These are phyloP conservation scores for Exophiala mesophila DNA, from an alignment of 2,329 filamentous ascomycete species.

Conservation along the genomic window DNA sequence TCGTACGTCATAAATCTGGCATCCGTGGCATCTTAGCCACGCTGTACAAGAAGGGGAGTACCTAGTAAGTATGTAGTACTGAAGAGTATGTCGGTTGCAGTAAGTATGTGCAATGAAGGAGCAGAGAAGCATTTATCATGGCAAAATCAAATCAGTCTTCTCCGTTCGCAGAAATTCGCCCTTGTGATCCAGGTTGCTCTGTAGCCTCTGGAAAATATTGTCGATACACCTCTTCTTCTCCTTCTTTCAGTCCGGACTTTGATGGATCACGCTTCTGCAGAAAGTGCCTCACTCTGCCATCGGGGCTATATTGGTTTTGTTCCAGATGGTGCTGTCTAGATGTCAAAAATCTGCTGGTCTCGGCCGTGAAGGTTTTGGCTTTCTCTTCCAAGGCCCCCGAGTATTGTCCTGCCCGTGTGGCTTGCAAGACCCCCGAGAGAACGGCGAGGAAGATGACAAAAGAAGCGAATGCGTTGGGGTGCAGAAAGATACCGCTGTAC, in stretches of 20 bases:
- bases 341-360: conserved; percentile 51
- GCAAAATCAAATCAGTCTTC: too few relatives aligned
- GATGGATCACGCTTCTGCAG: conserved; percentile 64
- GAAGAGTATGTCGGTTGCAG: too few relatives aligned
- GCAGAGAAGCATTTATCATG: too few relatives aligned
- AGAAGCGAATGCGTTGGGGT: conserved; percentile 71
- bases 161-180: too few relatives aligned
- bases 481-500: conserved; percentile 59
- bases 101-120: too few relatives aligned
- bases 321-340: conserved; percentile 45
- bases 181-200: too few relatives aligned
- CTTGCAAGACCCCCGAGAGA: conserved; percentile 67
- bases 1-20: too few relatives aligned
- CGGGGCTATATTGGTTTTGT: conserved; percentile 49
- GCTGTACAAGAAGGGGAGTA: too few relatives aligned
- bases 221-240: conserved; percentile 40
- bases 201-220: conserved; percentile 20
- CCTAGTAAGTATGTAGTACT: too few relatives aligned
- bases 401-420: conserved; percentile 60
- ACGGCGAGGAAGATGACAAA: conserved; percentile 66
- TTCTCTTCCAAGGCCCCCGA: conserved; percentile 61
- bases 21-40: too few relatives aligned
- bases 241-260: conserved; percentile 41
- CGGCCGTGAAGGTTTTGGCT: conserved; percentile 61
- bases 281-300: conserved; percentile 72